Percentiles rank a stretch among this genome's conserved stretches.
Evolutionary conservation across 1,284 basidiomycete species (phyloP).

Genomic region (Papiliotrema fonsecae): DNA sequence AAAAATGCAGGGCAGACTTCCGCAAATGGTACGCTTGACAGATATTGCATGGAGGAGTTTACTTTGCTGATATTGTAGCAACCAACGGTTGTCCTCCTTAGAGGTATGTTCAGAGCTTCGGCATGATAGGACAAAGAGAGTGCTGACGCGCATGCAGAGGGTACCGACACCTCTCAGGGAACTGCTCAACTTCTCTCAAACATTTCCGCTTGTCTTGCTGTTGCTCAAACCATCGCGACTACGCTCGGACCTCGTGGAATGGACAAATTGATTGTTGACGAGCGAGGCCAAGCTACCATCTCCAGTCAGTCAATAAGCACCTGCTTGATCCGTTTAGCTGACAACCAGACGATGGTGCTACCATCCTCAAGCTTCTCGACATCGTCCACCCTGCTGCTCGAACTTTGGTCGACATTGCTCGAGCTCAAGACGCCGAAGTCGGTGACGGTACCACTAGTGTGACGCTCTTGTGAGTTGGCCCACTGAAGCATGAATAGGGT

Average conservation of each 20-base stretch:
- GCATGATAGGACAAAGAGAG: not conserved
- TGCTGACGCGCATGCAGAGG: conserved; percentile 54
- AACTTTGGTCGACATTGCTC: conserved; percentile 93
- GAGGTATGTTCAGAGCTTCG: conserved; percentile 44
- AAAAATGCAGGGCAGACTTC: conserved; percentile 44
- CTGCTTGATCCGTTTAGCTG: not conserved
- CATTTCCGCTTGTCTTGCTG: conserved; percentile 89
- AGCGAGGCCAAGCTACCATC: conserved; percentile 92
- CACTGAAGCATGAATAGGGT: not conserved
- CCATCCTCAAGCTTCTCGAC: conserved; percentile 92
- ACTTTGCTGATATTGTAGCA: conserved; percentile 59
- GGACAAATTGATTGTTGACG: conserved; percentile 90
- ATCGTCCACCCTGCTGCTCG: conserved; percentile 97
- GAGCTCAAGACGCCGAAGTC: conserved; percentile 97
- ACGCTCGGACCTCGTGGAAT: conserved; percentile 98
- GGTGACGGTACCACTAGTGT: conserved; percentile 98
- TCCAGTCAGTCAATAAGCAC: conserved; percentile 54
- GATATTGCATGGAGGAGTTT: not conserved
- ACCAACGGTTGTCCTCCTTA: conserved; percentile 88
- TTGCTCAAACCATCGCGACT: conserved; percentile 81
- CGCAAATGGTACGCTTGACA: conserved; percentile 39
- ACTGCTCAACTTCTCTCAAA: conserved; percentile 91
- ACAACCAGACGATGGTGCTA: conserved; percentile 78
- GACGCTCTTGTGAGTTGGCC: conserved; percentile 60
- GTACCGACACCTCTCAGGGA: conserved; percentile 95